These are phyloP conservation scores for Sporothrix brunneoviolacea DNA, from an alignment of 2,329 filamentous ascomycete genomes.

Conservation along the genomic window DNA sequence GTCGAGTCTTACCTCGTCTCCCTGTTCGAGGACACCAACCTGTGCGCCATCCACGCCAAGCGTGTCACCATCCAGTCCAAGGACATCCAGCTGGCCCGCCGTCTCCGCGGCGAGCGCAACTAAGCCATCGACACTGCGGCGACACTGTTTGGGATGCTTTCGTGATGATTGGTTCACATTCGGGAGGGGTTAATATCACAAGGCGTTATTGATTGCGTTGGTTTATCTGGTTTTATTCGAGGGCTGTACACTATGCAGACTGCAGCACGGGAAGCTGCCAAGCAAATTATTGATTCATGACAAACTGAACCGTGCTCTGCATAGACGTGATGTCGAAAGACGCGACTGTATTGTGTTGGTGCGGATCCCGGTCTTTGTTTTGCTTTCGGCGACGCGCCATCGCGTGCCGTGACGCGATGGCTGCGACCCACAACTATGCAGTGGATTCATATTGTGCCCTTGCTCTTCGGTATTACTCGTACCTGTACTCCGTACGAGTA, in stretches of 20 bases:
- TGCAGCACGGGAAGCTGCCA: constrained; percentile 16
- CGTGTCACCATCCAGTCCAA: constrained; percentile 97
- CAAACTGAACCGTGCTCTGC: no score
- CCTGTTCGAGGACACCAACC: constrained; percentile 96
- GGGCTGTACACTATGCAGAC: constrained; percentile 38
- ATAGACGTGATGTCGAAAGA: no score
- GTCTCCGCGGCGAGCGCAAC: constrained; percentile 90
- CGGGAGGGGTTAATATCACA: constrained; percentile 32
- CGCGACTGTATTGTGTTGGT: no score
- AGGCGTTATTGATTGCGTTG: constrained; percentile 39
- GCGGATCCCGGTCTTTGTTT: no score
- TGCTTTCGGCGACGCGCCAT: no score
- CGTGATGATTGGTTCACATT: constrained; percentile 31
- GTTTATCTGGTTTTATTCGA: constrained; percentile 26
- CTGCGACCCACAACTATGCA: no score
- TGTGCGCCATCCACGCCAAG: constrained; percentile 98
- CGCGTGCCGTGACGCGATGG: no score
- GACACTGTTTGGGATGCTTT: constrained; percentile 31
- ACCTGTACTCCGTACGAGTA: no score
- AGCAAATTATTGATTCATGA: constrained; percentile 19
- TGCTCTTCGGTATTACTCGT: no score
- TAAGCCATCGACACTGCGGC: constrained; percentile 38
- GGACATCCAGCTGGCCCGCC: constrained; percentile 93
- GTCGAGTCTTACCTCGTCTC: constrained; percentile 98
- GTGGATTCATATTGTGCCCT: no score